Conservation (phyloP, 805 yeast genomes). For the Wickerhamomyces canadensis region DNA sequence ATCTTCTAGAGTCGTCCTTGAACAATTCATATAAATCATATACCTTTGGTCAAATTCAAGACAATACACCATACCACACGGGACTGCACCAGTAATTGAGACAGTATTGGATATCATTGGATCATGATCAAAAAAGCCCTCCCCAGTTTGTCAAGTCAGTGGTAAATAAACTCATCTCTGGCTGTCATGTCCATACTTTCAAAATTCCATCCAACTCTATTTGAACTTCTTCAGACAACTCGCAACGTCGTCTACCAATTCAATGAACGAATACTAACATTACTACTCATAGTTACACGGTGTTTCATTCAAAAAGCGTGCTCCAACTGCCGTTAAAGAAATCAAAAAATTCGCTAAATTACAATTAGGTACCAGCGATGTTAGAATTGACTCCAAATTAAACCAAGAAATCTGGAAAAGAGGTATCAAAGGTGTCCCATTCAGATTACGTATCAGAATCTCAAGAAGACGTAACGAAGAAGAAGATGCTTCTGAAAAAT, state of each 20-base stretch:
- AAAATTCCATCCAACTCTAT: neutral
- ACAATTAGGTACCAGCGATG: conserved; percentile 99
- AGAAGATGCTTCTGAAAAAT: conserved; percentile 97
- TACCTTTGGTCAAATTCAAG: no score
- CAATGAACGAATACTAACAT: conserved; percentile 37
- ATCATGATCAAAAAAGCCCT: neutral
- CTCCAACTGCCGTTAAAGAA: conserved; percentile 99
- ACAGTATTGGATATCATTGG: neutral
- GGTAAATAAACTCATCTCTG: no score
- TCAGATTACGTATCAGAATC: conserved; percentile 97
- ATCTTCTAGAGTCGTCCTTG: no score
- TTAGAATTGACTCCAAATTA: conserved; percentile 97
- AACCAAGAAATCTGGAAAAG: conserved; percentile 99
- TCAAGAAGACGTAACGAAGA: conserved; percentile 99
- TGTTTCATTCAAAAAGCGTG: conserved; percentile 98
- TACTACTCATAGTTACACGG: conserved; percentile 79
- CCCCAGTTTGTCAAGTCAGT: no score
- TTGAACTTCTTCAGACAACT: no score
- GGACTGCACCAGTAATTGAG: no score
- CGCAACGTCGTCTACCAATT: no score
- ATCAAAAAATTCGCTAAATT: conserved; percentile 96
- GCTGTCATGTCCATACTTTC: no score
- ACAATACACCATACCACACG: neutral
- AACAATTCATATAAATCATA: no score
- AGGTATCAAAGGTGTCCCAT: conserved; percentile 99